Base-by-base conservation (phyloP, 495 filamentous ascomycete genomes). In the Trypethelium eluteriae region DNA sequence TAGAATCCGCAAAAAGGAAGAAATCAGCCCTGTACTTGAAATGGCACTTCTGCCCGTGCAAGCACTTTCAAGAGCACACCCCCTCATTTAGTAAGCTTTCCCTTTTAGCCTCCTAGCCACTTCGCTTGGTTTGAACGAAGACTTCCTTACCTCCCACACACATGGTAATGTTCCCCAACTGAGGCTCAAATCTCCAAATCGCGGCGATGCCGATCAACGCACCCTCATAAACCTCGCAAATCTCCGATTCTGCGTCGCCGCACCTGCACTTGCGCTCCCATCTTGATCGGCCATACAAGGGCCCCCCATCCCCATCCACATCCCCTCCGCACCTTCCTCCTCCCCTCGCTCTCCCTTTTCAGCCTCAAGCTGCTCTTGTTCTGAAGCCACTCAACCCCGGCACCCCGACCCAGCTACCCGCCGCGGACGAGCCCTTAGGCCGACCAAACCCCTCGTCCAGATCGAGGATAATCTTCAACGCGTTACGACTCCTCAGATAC, bases 391-490 rank as follows among this genome's bases (percentile, higher is more conserved):
- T 36, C n/a, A 59, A 32, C 25, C 53, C 53, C 10, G 53, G 53
- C 53, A 59, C 53, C 53, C 53, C 53, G 32, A 59, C 53, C 53
- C 53, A 59, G 32, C 53, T 59, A 0, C 53, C 53, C 53, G 25
- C 53, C 36, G 34, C 36, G 7, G 53, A 18, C 53, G 53, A 32
- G 25, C 53, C 74, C 74, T 80, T 83, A 67, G 85, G 73, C 49
- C 84, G 81, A 32, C 93, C 93, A 76, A 98, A 96, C 68, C 93
- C 86, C 79, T 92, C 86, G 71, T 98, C 93, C 63, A 98, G 79
- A 74, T 98, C 94, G 39, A 98, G 84, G 70, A 98, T 91, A 68
- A 98, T 89, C 82, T 96, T 98, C 70, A 98, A 78, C n/a, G 95
- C 94, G 71, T 97, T 98, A 64, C 92, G 79, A 74, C 89, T 95